Evolutionary conservation across 441 rosid genomes (phyloP).

Genomic region (Gossypium trilobum): DNA sequence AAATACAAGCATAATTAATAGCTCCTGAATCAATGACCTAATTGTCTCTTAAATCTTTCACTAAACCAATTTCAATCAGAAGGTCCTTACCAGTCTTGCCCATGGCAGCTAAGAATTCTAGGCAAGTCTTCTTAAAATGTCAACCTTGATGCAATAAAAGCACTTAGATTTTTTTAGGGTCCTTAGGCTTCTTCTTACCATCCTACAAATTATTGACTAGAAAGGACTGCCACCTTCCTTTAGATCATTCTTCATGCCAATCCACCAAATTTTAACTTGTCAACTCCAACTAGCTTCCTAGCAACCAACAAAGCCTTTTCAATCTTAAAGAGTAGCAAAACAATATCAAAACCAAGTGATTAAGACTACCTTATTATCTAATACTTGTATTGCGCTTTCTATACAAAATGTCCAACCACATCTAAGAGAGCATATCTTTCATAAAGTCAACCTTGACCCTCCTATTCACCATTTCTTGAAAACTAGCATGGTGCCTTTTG

Average conservation of each 20-base stretch:
- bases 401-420: neutral
- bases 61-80: neutral
- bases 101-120: neutral
- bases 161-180: neutral
- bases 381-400: neutral
- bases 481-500: neutral
- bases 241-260: neutral
- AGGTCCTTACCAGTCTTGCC: neutral
- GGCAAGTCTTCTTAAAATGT: neutral
- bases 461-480: neutral
- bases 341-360: conserved; percentile 1
- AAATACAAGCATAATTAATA: neutral
- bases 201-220: neutral
- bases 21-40: neutral
- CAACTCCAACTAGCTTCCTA: neutral
- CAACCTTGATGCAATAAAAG: neutral
- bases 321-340: neutral
- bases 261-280: neutral
- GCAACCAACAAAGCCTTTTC: neutral
- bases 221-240: neutral
- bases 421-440: neutral
- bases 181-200: neutral
- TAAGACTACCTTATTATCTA: neutral
- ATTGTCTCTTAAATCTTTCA: neutral
- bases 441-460: neutral